Percentiles rank a stretch among this genome's conserved stretches.
Evolutionary conservation across 2,329 filamentous ascomycete genomes (phyloP).

Genomic region (Myriosclerotinia curreyana): DNA sequence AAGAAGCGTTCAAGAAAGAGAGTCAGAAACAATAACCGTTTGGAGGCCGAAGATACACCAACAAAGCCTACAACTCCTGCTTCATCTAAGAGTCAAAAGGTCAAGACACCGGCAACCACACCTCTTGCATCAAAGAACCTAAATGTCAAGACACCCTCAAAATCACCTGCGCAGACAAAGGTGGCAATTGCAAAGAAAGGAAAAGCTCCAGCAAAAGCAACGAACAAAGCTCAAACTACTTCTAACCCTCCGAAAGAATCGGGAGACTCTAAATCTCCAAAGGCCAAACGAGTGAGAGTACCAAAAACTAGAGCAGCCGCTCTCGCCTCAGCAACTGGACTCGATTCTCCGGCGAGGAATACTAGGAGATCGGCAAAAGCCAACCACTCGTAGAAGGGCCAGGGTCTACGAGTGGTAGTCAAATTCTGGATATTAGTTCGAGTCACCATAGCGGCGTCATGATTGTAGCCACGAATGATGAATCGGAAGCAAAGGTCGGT

Average conservation of each 20-base stretch:
- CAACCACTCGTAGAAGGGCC: conserved; percentile 38
- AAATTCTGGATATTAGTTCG: conserved; percentile 34
- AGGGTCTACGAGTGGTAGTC: conserved; percentile 39
- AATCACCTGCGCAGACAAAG: conserved; percentile 15
- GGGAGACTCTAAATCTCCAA: conserved; percentile 25
- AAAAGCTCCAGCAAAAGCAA: neutral
- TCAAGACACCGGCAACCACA: neutral
- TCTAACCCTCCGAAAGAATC: conserved; percentile 25
- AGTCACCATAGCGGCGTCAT: conserved; percentile 1
- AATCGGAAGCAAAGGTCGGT: neutral
- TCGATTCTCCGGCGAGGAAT: conserved; percentile 23
- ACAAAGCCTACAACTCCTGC: conserved; percentile 3
- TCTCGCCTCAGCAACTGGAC: conserved; percentile 10
- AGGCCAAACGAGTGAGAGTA: conserved; percentile 21
- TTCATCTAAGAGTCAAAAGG: neutral
- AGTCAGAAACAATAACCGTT: conserved; percentile 32
- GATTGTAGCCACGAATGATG: neutral
- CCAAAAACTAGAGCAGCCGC: conserved; percentile 24
- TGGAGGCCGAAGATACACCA: conserved; percentile 20
- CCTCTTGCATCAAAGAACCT: conserved; percentile 7
- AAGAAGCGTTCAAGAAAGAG: conserved; percentile 29
- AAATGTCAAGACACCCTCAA: conserved; percentile 1
- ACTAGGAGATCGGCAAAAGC: conserved; percentile 34
- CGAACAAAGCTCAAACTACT: neutral
- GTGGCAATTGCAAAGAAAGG: neutral